A percentile compares a stretch with the other conserved stretches of the same genome.
phyloP scores from a whole-genome alignment of 176 grass and related monocot genomes.

The Bothriochloa decipiens region DNA sequence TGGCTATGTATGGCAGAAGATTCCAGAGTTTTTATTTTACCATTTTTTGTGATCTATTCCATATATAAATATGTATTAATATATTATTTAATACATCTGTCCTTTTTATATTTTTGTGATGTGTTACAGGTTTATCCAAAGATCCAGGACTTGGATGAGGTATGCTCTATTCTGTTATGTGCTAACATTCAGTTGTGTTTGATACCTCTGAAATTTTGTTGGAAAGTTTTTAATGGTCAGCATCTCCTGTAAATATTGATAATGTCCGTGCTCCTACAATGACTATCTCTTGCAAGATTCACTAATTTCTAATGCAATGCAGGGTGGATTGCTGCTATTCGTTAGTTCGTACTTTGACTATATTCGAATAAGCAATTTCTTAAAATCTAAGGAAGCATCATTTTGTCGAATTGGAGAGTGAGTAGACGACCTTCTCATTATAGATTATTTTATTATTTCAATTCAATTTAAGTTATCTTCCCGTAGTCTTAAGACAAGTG shows the following conservation, averaged over 20 bases:
- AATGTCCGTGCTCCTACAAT: conserved; percentile 15
- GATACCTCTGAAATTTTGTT: conserved; percentile 10
- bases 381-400: conserved; percentile 77
- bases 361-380: conserved; percentile 75
- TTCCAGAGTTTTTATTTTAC: conserved; percentile 21
- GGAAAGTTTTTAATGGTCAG: not conserved
- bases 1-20: not conserved
- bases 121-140: conserved; percentile 81
- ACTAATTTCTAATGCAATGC: conserved; percentile 44
- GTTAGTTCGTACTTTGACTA: conserved; percentile 92
- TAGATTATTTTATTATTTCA: conserved; percentile 24
- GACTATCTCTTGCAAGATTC: conserved; percentile 25
- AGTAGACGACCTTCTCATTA: conserved; percentile 42
- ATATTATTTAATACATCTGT: conserved; percentile 14
- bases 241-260: not conserved
- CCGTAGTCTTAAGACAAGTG: conserved; percentile 23
- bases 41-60: not conserved
- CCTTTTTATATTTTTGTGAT: conserved; percentile 34
- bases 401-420: conserved; percentile 97
- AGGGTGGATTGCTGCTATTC: conserved; percentile 86
- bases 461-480: not conserved
- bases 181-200: conserved; percentile 17
- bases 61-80: not conserved
- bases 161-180: conserved; percentile 24
- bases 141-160: conserved; percentile 87